Evolutionary conservation across 2,329 filamentous ascomycete genomes (phyloP).

Genomic region (Ustulina deusta): DNA sequence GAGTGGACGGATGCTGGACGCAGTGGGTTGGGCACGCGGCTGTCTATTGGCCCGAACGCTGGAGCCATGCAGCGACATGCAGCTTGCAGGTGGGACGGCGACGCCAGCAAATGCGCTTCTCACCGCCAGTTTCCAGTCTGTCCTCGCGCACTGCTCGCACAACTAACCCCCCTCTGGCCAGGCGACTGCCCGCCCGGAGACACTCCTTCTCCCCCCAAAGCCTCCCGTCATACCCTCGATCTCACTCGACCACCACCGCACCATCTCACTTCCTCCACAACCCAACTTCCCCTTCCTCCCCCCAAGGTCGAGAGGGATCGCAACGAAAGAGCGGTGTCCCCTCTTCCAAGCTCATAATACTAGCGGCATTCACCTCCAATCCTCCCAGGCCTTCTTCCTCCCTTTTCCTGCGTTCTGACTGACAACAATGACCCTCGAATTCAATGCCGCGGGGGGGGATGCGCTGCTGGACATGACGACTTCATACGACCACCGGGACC

Average conservation of each 20-base stretch:
- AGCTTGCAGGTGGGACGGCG: slow-evolving; percentile 51
- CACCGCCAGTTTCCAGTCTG: slow-evolving; percentile 52
- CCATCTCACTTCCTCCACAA: slow-evolving; percentile 52
- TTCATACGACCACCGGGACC: slow-evolving; percentile 68
- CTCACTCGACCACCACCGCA: slow-evolving; percentile 50
- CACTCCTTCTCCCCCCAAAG: slow-evolving; percentile 42
- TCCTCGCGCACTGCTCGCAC: slow-evolving; percentile 44
- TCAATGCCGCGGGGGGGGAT: slow-evolving; percentile 68
- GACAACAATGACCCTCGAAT: slow-evolving; percentile 69
- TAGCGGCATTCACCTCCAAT: slow-evolving; percentile 57
- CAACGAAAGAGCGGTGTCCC: slow-evolving; percentile 61
- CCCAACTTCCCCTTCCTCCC: slow-evolving; percentile 43
- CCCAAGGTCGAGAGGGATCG: slow-evolving; percentile 44
- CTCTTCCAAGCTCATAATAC: slow-evolving; percentile 59
- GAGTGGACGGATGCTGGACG: slow-evolving; percentile 22
- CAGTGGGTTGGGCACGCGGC: slow-evolving; percentile 28
- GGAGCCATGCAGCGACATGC: slow-evolving; percentile 42
- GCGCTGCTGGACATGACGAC: slow-evolving; percentile 69
- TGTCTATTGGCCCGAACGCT: slow-evolving; percentile 43
- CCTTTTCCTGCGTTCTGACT: slow-evolving; percentile 47
- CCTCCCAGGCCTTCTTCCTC: slow-evolving; percentile 52
- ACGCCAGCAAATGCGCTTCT: slow-evolving; percentile 51
- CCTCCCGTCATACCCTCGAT: slow-evolving; percentile 49
- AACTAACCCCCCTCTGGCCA: slow-evolving; percentile 45
- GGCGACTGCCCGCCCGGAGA: slow-evolving; percentile 45